A percentile compares a stretch with the other conserved stretches of the same genome.
Evolutionary conservation across 306 rosid genomes (phyloP).

Genomic region (Senna tora): DNA sequence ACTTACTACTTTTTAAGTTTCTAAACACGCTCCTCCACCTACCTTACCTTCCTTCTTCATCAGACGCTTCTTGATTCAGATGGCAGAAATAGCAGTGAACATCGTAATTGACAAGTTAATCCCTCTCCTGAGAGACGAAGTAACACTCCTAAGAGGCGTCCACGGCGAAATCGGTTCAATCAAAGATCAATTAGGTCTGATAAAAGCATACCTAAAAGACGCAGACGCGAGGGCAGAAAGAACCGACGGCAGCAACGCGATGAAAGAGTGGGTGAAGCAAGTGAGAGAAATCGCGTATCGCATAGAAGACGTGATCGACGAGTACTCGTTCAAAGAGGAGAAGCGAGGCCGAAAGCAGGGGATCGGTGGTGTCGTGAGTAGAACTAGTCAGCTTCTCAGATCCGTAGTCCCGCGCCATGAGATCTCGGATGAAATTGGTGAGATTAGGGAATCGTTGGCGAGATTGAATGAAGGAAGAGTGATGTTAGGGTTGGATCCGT

Average conservation of each 20-base stretch:
- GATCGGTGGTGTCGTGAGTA: background rate
- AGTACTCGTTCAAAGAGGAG: background rate
- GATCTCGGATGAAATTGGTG: background rate
- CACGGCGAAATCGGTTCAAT: background rate
- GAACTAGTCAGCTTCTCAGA: background rate
- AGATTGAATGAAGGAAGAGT: background rate
- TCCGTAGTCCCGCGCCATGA: background rate
- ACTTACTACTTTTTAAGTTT: no score
- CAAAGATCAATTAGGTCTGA: background rate
- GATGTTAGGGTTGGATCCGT: background rate
- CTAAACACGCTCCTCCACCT: no score
- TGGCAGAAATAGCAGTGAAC: conserved; percentile 12
- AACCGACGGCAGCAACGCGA: background rate
- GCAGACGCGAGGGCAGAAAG: background rate
- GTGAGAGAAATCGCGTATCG: no score
- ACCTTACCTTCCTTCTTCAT: no score
- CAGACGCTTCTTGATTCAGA: background rate
- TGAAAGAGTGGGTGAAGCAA: no score
- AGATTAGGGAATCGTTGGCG: background rate
- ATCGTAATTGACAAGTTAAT: background rate
- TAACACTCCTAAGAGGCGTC: background rate
- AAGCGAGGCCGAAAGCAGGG: background rate
- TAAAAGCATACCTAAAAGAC: conserved; percentile 4
- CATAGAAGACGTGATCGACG: no score
- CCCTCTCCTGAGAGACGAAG: background rate